Conservation (phyloP, 441 rosid genomes). For the Pelargonium fulgidum region DNA sequence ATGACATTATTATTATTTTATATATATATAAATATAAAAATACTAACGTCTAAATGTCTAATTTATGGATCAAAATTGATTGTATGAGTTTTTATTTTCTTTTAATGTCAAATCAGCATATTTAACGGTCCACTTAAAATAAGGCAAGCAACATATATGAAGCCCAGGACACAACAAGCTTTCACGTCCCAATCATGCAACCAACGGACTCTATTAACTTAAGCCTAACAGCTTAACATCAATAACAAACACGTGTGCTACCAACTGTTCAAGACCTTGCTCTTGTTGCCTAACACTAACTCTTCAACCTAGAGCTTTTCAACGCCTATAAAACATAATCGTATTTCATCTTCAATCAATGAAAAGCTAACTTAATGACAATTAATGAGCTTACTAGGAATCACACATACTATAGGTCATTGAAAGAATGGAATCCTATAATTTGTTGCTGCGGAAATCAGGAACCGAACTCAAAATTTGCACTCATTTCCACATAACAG, state of each 20-base stretch:
- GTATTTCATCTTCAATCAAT: neutral
- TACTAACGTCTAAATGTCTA: too few relatives aligned
- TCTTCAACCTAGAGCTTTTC: neutral
- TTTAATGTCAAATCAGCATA: too few relatives aligned
- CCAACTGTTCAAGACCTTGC: neutral
- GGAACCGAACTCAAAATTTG: too few relatives aligned
- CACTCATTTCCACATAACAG: too few relatives aligned
- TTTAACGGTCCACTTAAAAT: neutral
- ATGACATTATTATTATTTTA: too few relatives aligned
- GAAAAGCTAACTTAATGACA: neutral
- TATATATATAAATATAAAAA: too few relatives aligned
- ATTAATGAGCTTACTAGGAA: neutral
- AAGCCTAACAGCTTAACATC: neutral
- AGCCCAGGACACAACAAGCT: neutral
- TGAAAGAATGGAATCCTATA: too few relatives aligned
- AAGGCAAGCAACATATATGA: neutral
- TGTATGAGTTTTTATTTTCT: too few relatives aligned
- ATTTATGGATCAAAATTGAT: too few relatives aligned
- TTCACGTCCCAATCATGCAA: neutral
- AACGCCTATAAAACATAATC: neutral
- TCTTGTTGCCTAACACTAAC: neutral
- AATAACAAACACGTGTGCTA: neutral
- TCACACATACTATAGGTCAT: neutral
- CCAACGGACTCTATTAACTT: neutral
- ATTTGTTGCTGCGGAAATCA: too few relatives aligned